Percentiles rank a stretch among this genome's conserved stretches.
Conservation (phyloP, 108 stramenopile species). For the Cyclotella choctawhatcheeana region DNA sequence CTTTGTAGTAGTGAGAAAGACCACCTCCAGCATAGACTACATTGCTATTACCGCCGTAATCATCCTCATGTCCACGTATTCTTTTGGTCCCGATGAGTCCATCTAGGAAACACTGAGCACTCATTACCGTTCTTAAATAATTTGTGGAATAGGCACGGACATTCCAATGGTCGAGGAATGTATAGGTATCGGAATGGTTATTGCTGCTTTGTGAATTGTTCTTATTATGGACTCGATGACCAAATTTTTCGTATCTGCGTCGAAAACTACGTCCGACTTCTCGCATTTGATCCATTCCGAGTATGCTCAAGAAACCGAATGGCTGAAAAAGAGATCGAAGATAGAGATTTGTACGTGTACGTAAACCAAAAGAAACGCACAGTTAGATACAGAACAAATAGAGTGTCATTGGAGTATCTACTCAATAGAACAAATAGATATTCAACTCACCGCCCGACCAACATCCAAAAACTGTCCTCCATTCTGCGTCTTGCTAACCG, state of each 20-base stretch:
- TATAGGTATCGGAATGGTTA: conserved; percentile 5
- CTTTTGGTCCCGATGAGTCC: conserved; percentile 60
- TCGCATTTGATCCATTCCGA: conserved; percentile 71
- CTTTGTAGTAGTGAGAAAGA: conserved; percentile 41
- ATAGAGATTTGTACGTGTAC: conserved; percentile 36
- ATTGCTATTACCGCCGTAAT: not conserved
- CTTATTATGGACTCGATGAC: conserved; percentile 34
- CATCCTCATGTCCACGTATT: not conserved
- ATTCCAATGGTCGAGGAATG: conserved; percentile 72
- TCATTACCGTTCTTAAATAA: conserved; percentile 79
- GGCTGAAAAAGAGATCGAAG: conserved; percentile 56
- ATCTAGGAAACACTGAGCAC: conserved; percentile 77
- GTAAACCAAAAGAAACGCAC: no score
- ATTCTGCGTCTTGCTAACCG: conserved; percentile 9
- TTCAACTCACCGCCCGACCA: conserved; percentile 10
- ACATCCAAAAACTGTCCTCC: conserved; percentile 6
- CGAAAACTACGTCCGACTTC: conserved; percentile 55
- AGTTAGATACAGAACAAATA: no score
- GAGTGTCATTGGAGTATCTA: no score
- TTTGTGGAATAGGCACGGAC: conserved; percentile 73
- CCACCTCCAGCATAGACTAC: conserved; percentile 43
- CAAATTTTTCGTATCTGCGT: conserved; percentile 56
- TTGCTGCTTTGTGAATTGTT: not conserved
- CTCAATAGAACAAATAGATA: conserved; percentile 17
- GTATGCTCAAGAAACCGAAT: conserved; percentile 73